Evolutionary conservation across 495 filamentous ascomycete genomes (phyloP).

Genomic region (Tuber indicum): DNA sequence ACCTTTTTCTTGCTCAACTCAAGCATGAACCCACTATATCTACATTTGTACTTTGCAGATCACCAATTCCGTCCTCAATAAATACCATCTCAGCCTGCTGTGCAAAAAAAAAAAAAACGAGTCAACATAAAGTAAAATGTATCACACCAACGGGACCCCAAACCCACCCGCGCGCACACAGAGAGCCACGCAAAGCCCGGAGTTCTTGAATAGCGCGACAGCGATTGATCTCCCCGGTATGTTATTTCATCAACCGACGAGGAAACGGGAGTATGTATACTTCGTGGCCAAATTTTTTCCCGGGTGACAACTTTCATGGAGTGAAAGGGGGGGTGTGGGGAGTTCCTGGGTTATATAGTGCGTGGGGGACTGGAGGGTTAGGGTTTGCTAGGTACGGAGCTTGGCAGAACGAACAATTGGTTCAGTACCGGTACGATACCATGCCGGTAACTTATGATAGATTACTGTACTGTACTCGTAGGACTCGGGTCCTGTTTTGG

Average conservation of each 20-base stretch:
- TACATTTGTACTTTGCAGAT: background rate
- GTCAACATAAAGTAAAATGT: background rate
- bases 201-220: background rate
- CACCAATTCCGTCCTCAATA: background rate
- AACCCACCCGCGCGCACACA: background rate
- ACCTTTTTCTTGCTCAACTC: background rate
- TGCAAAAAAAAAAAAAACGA: background rate
- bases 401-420: too few species aligned
- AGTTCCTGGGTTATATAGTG: background rate
- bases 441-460: too few species aligned
- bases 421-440: too few species aligned
- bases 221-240: background rate
- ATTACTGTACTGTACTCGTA: too few species aligned
- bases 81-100: background rate
- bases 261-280: background rate
- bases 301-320: background rate
- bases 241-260: background rate
- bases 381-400: background rate
- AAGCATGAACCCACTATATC: background rate
- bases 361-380: background rate
- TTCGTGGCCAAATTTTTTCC: conserved; percentile 1
- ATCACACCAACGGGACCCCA: conserved; percentile 1
- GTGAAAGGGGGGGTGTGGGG: background rate
- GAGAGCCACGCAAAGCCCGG: background rate
- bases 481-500: too few species aligned